Evolutionary conservation across 2,329 filamentous ascomycete genomes (phyloP).

Genomic region (Botrytis aclada): DNA sequence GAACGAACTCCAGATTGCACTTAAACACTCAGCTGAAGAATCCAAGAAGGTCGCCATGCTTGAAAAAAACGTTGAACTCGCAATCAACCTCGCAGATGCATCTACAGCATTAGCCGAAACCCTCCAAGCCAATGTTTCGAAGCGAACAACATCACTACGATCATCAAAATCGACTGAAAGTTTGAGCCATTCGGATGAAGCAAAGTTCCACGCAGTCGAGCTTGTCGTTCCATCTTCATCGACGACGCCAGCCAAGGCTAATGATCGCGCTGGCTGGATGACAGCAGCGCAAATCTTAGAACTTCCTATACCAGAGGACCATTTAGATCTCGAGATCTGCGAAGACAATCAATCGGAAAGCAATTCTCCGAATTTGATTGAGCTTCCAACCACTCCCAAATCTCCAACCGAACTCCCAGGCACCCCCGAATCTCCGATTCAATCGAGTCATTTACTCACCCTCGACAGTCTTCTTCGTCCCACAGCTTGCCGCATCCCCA

Average conservation of each 20-base stretch:
- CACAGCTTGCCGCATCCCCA: background rate
- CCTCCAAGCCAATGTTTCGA: background rate
- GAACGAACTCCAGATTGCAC: background rate
- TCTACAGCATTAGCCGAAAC: background rate
- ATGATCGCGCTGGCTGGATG: background rate
- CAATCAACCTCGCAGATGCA: background rate
- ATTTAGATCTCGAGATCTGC: background rate
- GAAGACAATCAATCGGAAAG: too few species aligned
- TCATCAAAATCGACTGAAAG: background rate
- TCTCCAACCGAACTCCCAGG: background rate
- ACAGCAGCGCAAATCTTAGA: background rate
- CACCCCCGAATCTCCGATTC: background rate
- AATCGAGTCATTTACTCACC: background rate
- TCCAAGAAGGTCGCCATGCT: background rate
- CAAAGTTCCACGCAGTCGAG: background rate
- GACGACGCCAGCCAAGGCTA: background rate
- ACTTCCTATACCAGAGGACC: background rate
- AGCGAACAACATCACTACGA: background rate
- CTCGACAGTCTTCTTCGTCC: background rate
- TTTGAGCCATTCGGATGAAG: background rate
- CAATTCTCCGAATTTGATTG: background rate
- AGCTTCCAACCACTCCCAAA: background rate
- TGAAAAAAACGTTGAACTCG: background rate
- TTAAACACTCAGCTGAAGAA: background rate
- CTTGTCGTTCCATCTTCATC: background rate